Evolutionary conservation across 768 basidiomycete species (phyloP), one percentile per base, ranked within the genome.

Genomic region (Suillus sp.): DNA sequence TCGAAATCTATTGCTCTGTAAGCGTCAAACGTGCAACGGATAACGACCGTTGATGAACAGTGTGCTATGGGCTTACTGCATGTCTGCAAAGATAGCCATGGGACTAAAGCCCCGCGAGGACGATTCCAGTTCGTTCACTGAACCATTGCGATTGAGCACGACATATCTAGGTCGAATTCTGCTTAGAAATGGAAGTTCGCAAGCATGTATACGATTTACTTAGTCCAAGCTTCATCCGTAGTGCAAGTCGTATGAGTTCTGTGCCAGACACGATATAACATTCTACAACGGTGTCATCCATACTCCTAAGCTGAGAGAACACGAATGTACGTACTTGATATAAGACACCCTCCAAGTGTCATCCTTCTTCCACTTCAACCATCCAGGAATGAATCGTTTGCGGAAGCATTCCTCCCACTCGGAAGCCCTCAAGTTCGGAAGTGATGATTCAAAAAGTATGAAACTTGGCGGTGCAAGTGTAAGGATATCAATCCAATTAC

Each of bases 141-240:
- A 81, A 38, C 90, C 90, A 68, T 87, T 91, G 57, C 90, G 87
- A 69, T 91, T 91, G 63, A 94, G 72, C 27, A 89, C 83, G 63
- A 93, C 80, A 67, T 91, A 93, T 71, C 91, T 91, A 66, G 57
- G 35, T 54, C 64, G 5, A 25, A 30, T 43, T 38, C 32, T 62
- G 42, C 53, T 60, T 20, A 57, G 54, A 40, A 50, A 37, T 22
- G 4, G 32, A 8, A 6, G 48, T n/a, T 5, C 14, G 53, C 54
- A 63, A 22, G 65, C 69, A 64, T 50, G 69, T 43, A 61, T 38
- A 32, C 59, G 5, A 72, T 78, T 68, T 72, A 92, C 89, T 86
- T 91, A 56, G 91, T 93, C 91, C 92, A 94, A 25, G 90, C 79
- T 75, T 94, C 93, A 68, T 92, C 89, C 8, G 84, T 74, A 25